Evolutionary conservation across 2,329 filamentous ascomycete genomes (phyloP).

Genomic region (Trichoderma endophyticum): DNA sequence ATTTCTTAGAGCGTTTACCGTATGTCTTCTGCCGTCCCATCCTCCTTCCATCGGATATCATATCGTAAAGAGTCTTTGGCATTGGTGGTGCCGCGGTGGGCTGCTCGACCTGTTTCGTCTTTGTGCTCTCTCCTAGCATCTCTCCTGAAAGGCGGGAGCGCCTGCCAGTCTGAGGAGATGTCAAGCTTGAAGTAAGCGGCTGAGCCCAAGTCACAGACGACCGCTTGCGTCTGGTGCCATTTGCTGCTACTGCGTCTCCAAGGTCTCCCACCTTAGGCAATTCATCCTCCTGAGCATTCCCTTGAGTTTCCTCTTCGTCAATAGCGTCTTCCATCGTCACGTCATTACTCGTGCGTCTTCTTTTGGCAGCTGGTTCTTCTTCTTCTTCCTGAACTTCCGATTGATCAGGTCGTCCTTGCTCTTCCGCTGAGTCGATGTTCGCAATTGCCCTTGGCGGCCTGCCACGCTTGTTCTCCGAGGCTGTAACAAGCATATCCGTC

Average conservation of each 20-base stretch:
- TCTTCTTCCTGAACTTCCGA: background rate
- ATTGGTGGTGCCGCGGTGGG: background rate
- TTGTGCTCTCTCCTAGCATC: background rate
- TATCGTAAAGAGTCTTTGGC: background rate
- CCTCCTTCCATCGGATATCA: background rate
- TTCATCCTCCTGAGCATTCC: background rate
- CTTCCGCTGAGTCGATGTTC: background rate
- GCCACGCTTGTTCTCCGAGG: constrained; percentile 7
- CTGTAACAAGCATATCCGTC: background rate
- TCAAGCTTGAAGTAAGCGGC: background rate
- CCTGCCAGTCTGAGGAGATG: background rate
- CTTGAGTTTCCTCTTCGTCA: background rate
- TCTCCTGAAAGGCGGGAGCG: background rate
- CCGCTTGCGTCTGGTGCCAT: background rate
- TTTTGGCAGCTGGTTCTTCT: constrained; percentile 3
- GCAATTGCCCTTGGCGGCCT: background rate
- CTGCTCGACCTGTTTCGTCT: background rate
- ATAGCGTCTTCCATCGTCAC: background rate
- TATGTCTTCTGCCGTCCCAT: background rate
- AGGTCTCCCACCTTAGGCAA: no score
- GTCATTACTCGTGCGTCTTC: background rate
- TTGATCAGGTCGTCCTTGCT: background rate
- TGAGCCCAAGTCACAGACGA: background rate
- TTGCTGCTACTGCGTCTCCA: background rate
- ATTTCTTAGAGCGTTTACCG: background rate